Evolutionary conservation across 257 asterid genomes (phyloP).

Genomic region (Penstemon eatonii): DNA sequence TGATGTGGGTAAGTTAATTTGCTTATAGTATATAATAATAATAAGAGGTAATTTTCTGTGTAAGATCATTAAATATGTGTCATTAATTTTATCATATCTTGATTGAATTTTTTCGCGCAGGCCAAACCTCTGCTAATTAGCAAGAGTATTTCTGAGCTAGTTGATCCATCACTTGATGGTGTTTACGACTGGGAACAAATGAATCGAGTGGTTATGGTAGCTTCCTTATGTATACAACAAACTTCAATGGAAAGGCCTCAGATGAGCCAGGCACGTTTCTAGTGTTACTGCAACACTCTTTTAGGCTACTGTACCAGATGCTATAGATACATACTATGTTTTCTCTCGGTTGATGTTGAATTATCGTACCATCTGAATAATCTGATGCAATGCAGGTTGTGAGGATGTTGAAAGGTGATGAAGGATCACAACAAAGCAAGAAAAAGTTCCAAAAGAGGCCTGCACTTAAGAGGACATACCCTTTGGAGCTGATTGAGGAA

Average conservation of each 20-base stretch:
- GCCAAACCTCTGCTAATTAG: constrained; percentile 73
- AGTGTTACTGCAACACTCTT: neutral
- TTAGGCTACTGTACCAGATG: too few relatives aligned
- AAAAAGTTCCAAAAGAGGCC: constrained; percentile 73
- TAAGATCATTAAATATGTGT: neutral
- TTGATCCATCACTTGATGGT: constrained; percentile 68
- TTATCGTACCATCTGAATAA: neutral
- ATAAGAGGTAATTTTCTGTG: neutral
- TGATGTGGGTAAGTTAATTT: constrained; percentile 85
- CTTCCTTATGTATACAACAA: constrained; percentile 75
- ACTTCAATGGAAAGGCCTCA: constrained; percentile 70
- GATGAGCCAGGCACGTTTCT: constrained; percentile 74
- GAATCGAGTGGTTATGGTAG: constrained; percentile 61
- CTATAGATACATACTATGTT: too few relatives aligned
- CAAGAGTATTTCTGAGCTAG: constrained; percentile 48
- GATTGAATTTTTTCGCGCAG: constrained; percentile 38
- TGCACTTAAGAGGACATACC: constrained; percentile 55
- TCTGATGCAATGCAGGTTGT: constrained; percentile 46
- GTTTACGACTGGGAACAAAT: constrained; percentile 63
- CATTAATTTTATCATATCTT: neutral
- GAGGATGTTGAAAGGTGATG: constrained; percentile 74
- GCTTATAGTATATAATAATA: neutral
- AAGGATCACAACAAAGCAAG: constrained; percentile 53
- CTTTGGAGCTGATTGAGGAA: constrained; percentile 43
- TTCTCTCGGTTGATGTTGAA: neutral